These are phyloP conservation scores for Rhododendron griersonianum DNA, from an alignment of 148 eudicot genomes.

Conservation along the genomic window DNA sequence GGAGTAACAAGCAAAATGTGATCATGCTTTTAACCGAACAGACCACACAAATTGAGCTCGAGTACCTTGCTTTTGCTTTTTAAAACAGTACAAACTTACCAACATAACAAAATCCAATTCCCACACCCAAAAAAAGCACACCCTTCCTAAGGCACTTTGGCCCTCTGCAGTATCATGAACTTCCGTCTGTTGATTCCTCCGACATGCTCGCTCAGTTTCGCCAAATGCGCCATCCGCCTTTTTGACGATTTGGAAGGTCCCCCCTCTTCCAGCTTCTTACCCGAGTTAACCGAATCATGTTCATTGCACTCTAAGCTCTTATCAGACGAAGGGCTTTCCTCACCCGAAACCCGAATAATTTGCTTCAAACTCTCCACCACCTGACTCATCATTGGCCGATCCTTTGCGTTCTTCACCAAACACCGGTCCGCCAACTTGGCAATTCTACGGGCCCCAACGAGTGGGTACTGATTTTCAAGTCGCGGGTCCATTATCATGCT, in stretches of 20 bases:
- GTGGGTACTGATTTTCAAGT: slow-evolving; percentile 49
- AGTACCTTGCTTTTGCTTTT: too few species aligned
- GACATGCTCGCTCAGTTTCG: slow-evolving; percentile 59
- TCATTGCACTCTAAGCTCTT: slow-evolving; percentile 21
- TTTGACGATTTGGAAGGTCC: slow-evolving; percentile 38
- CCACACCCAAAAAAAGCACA: not conserved
- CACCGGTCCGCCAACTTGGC: slow-evolving; percentile 73
- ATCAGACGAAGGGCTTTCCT: slow-evolving; percentile 27
- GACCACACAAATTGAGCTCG: too few species aligned
- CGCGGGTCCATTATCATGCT: slow-evolving; percentile 57
- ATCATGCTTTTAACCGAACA: too few species aligned
- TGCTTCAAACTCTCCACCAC: slow-evolving; percentile 60
- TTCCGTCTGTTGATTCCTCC: slow-evolving; percentile 51
- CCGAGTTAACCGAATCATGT: slow-evolving; percentile 23
- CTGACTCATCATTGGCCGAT: slow-evolving; percentile 72
- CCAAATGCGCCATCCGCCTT: slow-evolving; percentile 65
- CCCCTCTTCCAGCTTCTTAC: slow-evolving; percentile 16
- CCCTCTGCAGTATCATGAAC: slow-evolving; percentile 67
- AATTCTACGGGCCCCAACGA: slow-evolving; percentile 49
- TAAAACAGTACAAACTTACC: too few species aligned
- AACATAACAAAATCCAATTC: not conserved
- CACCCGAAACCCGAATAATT: slow-evolving; percentile 26
- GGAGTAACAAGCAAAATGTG: too few species aligned
- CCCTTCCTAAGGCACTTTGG: slow-evolving; percentile 27
- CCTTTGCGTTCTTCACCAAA: slow-evolving; percentile 50